Percentiles rank a stretch among this genome's conserved stretches.
Conservation (phyloP, 1,284 basidiomycete genomes). For the Ganoderma meredithae region DNA sequence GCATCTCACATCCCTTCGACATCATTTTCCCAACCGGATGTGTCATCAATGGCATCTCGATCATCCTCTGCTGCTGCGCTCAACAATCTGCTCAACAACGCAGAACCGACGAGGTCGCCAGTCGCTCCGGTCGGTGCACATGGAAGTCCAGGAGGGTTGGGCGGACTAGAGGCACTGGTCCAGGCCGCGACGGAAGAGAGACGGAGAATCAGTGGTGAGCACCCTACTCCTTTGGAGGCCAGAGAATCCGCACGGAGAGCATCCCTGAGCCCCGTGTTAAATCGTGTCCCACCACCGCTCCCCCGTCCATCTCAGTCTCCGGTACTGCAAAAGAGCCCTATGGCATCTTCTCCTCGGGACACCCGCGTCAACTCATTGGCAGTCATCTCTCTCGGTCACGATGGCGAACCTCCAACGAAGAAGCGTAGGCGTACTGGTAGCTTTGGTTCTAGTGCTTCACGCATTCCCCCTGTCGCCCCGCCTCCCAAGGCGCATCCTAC, state of each 20-base stretch:
- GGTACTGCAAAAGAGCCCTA: constrained; percentile 23
- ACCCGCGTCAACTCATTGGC: constrained; percentile 29
- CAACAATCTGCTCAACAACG: constrained; percentile 38
- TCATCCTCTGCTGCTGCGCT: constrained; percentile 33
- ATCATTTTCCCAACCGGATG: constrained; percentile 22
- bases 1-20: constrained; percentile 16
- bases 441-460: constrained; percentile 13
- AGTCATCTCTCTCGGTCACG: constrained; percentile 28
- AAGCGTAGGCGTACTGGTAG: constrained; percentile 30
- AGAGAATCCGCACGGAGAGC: constrained; percentile 28
- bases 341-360: constrained; percentile 28
- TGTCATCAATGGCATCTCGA: constrained; percentile 15
- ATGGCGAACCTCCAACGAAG: constrained; percentile 36
- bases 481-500: constrained; percentile 1
- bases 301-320: constrained; percentile 28
- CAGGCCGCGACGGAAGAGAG: constrained; percentile 63
- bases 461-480: neutral
- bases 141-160: constrained; percentile 32
- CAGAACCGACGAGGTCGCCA: constrained; percentile 36
- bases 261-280: constrained; percentile 37
- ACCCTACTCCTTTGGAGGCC: constrained; percentile 26
- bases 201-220: constrained; percentile 49
- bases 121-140: constrained; percentile 19
- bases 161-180: constrained; percentile 61
- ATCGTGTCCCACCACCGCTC: constrained; percentile 27